phyloP scores from a whole-genome alignment of 2,329 filamentous ascomycete species.

The Zasmidium cellare region DNA sequence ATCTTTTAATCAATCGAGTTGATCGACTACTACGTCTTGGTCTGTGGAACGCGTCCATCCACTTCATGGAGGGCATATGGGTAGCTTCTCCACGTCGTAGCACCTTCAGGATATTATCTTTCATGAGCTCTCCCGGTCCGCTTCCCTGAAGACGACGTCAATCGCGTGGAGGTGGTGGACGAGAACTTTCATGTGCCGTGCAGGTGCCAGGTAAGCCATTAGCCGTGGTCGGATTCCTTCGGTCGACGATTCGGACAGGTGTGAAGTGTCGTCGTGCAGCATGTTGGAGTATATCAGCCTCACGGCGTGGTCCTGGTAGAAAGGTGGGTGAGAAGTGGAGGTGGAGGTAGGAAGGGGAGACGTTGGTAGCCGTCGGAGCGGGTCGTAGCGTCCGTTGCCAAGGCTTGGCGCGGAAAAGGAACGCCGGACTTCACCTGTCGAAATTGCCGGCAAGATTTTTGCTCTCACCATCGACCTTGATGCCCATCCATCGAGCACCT shows the following conservation, averaged over 20 bases:
- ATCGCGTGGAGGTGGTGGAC: background rate
- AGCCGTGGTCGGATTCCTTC: background rate
- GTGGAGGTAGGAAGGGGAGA: background rate
- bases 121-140: background rate
- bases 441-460: too few species aligned
- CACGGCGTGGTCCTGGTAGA: background rate
- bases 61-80: background rate
- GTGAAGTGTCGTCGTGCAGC: background rate
- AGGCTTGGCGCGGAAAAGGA: background rate
- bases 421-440: too few species aligned
- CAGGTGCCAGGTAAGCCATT: background rate
- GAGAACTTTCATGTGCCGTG: too few species aligned
- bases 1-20: background rate
- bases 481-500: too few species aligned
- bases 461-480: too few species aligned
- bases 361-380: background rate
- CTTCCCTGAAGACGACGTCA: background rate
- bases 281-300: background rate
- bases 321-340: background rate
- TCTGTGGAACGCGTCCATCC: background rate
- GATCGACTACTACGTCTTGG: background rate
- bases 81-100: background rate
- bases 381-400: background rate
- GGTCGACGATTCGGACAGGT: background rate
- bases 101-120: background rate